Conservation (phyloP, 2,329 filamentous ascomycete species). For the Clonostachys solani region DNA sequence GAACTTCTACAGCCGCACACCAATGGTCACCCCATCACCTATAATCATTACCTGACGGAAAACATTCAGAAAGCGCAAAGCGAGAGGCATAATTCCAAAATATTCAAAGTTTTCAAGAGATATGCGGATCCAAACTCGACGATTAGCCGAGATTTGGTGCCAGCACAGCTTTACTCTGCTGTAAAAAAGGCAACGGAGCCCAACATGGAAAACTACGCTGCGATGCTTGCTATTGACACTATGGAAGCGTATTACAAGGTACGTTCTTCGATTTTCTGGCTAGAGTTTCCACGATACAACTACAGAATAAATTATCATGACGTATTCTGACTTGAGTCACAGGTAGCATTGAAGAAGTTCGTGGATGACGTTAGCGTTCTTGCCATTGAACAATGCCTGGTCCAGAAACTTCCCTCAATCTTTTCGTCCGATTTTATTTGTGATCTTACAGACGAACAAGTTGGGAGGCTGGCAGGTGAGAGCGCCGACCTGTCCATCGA, state of each 20-base stretch:
- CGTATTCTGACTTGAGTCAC: constrained; percentile 1
- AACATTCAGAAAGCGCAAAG: constrained; percentile 20
- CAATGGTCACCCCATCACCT: constrained; percentile 42
- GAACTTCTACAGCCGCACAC: constrained; percentile 42
- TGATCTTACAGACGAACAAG: constrained; percentile 7
- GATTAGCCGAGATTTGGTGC: not conserved
- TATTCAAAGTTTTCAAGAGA: not conserved
- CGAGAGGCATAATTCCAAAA: constrained; percentile 7
- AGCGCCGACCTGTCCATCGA: not conserved
- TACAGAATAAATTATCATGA: not conserved
- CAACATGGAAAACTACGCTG: constrained; percentile 23
- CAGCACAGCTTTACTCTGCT: not conserved
- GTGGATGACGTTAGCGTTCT: constrained; percentile 23
- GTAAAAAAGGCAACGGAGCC: constrained; percentile 10
- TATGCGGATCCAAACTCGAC: not conserved
- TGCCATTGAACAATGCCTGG: constrained; percentile 21
- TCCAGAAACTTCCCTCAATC: constrained; percentile 15
- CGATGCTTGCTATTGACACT: constrained; percentile 21
- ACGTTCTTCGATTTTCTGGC: constrained; percentile 1
- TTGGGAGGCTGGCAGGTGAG: constrained; percentile 2
- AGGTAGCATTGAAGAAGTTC: constrained; percentile 23
- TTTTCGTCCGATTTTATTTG: constrained; percentile 9
- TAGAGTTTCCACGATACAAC: too few relatives aligned
- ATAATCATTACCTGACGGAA: constrained; percentile 42
- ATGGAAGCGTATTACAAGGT: constrained; percentile 34